Evolutionary conservation across 2,329 filamentous ascomycete species (phyloP).

Genomic region (Penicillium nordicum): DNA sequence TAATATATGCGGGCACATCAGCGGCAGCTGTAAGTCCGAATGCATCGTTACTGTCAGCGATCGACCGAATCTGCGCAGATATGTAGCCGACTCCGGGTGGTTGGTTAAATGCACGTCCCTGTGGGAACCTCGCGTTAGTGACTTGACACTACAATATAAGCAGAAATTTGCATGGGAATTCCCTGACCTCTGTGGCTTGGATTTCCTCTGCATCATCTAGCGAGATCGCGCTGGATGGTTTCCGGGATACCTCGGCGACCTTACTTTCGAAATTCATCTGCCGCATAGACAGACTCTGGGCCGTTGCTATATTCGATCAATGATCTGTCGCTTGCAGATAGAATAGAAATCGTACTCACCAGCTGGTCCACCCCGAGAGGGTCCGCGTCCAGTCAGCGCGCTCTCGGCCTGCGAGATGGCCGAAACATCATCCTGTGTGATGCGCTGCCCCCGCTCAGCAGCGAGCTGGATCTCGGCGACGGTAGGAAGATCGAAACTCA

Average conservation of each 20-base stretch:
- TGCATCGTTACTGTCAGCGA: conserved; percentile 34
- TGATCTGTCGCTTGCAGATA: not conserved
- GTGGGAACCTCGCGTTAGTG: not conserved
- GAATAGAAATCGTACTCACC: conserved; percentile 18
- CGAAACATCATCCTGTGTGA: conserved; percentile 33
- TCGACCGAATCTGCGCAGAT: conserved; percentile 32
- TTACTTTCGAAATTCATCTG: conserved; percentile 37
- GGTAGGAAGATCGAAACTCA: conserved; percentile 27
- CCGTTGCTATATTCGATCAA: conserved; percentile 25
- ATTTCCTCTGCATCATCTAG: conserved; percentile 32
- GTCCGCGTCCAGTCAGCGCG: conserved; percentile 30
- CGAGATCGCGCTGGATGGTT: conserved; percentile 34
- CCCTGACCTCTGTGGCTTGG: conserved; percentile 30
- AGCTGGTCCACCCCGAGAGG: conserved; percentile 32
- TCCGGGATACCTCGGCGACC: conserved; percentile 30
- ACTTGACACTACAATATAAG: not conserved
- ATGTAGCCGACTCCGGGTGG: conserved; percentile 31
- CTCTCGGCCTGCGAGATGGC: conserved; percentile 33
- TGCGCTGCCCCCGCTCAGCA: conserved; percentile 31
- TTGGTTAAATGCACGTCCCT: conserved; percentile 35
- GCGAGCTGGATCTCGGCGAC: conserved; percentile 32
- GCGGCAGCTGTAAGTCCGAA: conserved; percentile 24
- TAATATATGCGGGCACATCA: conserved; percentile 27
- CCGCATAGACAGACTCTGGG: conserved; percentile 32
- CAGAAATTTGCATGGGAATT: not conserved